Base-by-base conservation (phyloP, 1,284 basidiomycete species). In the Ceratobasidium papillatum region DNA sequence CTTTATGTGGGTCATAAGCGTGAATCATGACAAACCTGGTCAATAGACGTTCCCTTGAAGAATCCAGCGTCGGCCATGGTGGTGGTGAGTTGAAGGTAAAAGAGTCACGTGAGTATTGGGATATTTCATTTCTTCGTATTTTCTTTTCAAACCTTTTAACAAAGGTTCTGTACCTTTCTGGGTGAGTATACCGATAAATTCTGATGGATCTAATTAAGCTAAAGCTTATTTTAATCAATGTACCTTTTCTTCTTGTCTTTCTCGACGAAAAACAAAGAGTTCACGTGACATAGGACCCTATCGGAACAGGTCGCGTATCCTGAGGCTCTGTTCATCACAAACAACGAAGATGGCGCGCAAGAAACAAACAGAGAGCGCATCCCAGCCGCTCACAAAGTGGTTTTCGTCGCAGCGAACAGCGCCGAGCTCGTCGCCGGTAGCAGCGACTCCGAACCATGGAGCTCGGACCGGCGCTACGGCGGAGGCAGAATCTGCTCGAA, bases 11-110 rank as follows among this genome's bases (percentile, higher is more conserved):
- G 32, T 36, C 14, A 38, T 2, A 59, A 25, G 3, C 2, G 25
- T 22, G 7, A 47, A 7, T 47, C 22, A 17, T 17, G 25, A 54
- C 25, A 45, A 30, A 77, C 76, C 75, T 76, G 76, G 32, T 75
- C 75, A 17, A 73, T 69, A 56, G 68, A 76, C 19, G 75, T 77
- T 14, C 93, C 93, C 82, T 94, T 94, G 89, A 94, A 94, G 82
- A 94, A 94, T 32, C 92, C 92, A 91, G 78, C 47, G 65, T 78
- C 75, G 36, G 66, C 66, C 66, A 69, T 69, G 36, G 34, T 56
- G 25, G 36, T 38, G 52, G 34, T 25, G n/a, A 41, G 66, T 11
- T 38, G 47, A 51, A 32, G 19, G 14, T 19, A 34, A 30, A 9
- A 12, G 56, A 34, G 14, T 58, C 54, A 63, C 52, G 65, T 59